Evolutionary conservation across 805 yeast species (phyloP), one percentile per base, ranked within the genome.

Genomic region (Wickerhamomyces ciferrii): DNA sequence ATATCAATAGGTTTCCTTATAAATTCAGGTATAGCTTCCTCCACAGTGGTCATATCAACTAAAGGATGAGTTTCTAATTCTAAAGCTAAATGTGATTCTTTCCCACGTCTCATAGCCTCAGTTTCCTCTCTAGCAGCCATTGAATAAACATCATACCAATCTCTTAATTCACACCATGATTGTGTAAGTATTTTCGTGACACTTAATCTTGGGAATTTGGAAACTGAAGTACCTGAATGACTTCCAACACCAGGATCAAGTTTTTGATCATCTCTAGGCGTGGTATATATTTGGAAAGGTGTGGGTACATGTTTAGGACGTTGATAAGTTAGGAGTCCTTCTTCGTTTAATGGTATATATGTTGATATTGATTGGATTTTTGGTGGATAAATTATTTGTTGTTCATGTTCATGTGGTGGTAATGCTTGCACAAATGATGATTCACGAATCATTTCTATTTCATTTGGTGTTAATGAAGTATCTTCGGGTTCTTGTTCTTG

Each of bases 141-240:
- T 0, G 82, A 65, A 53, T 76, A 84, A 0, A 79, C 57, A 21
- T 72, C 70, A 57, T 79, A 85, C 48, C 74, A 70, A 18, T 67
- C 70, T 37, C 79, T 65, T 41, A 85, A 63, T 60, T 86, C 92
- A 67, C 94, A 86, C 87, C 89, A 85, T 15, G 72, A 62, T 29
- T 75, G 69, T 0, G 84, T 76, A 11, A 83, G 62, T 9, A 86
- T 59, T 45, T 71, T 75, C 0, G 91, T 83, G 4, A 84, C 89
- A 1, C 81, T 75, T 15, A 81, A 58, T 37, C 85, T 56, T 6
- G 68, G 65, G 14, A 54, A 53, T 2, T 18, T 32, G 25, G 50
- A 24, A 2, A 49, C 43, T 17, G 48, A 39, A 2, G 41, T 11
- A 10, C 41, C 25, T 14, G 21, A 18, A 35, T 35, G 38, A 7